Conservation (phyloP, 2,329 filamentous ascomycete genomes). For the Botrytis byssoidea region DNA sequence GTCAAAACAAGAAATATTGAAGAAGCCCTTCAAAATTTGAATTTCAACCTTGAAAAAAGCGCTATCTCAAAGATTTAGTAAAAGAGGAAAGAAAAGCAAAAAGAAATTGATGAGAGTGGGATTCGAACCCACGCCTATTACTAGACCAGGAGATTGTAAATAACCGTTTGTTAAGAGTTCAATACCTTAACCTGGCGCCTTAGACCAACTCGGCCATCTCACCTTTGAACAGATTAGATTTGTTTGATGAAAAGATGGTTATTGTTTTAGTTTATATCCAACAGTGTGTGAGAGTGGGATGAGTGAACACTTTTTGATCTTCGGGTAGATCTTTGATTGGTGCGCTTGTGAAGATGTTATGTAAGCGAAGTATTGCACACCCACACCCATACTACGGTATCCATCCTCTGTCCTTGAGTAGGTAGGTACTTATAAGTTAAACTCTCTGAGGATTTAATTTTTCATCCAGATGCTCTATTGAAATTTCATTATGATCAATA, state of each 20-base stretch:
- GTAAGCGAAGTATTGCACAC: neutral
- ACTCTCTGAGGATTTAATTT: neutral
- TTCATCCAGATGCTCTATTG: neutral
- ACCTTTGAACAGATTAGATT: neutral
- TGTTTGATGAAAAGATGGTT: no score
- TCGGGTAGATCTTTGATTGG: neutral
- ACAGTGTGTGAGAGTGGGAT: fast-evolving
- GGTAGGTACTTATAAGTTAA: neutral
- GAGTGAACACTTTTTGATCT: neutral
- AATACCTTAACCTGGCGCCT: constrained; percentile 19
- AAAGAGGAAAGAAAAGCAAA: neutral
- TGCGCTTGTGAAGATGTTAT: neutral
- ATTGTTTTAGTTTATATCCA: fast-evolving
- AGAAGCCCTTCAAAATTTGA: neutral
- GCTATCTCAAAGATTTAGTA: neutral
- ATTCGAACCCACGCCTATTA: constrained; percentile 42
- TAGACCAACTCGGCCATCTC: constrained; percentile 21
- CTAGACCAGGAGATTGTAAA: constrained; percentile 9
- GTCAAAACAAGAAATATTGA: neutral
- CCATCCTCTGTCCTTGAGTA: neutral
- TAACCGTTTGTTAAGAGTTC: neutral
- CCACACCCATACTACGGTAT: no score
- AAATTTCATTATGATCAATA: no score
- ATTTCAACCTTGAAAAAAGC: no score
- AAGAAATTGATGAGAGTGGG: constrained; percentile 39